These are phyloP conservation scores for Alternaria gansuensis DNA, from an alignment of 2,329 filamentous ascomycete species.

Conservation along the genomic window DNA sequence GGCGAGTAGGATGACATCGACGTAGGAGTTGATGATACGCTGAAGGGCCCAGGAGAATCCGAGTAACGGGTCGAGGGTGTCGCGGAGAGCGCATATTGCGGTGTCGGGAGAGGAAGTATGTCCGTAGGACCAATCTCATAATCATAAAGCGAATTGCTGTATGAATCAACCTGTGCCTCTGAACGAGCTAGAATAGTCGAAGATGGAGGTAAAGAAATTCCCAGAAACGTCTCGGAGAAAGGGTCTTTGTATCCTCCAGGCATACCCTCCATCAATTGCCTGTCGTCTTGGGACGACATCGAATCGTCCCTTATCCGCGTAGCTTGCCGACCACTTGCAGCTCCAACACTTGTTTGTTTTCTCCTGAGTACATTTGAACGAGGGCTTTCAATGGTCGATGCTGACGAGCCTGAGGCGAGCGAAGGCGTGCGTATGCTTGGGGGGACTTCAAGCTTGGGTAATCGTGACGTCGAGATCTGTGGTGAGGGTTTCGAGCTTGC, in stretches of 20 bases:
- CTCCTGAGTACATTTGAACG: slow-evolving; percentile 55
- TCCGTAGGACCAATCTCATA: slow-evolving; percentile 67
- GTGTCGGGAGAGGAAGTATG: slow-evolving; percentile 72
- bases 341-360: slow-evolving; percentile 57
- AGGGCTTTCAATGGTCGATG: slow-evolving; percentile 58
- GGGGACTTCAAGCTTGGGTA: slow-evolving; percentile 50
- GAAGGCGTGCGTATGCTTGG: slow-evolving; percentile 56
- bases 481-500: slow-evolving; percentile 34
- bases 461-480: slow-evolving; percentile 43
- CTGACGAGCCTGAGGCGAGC: slow-evolving; percentile 59
- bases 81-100: slow-evolving; percentile 71
- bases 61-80: slow-evolving; percentile 80
- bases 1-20: slow-evolving; percentile 81
- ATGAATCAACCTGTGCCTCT: slow-evolving; percentile 38
- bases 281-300: slow-evolving; percentile 49
- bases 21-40: slow-evolving; percentile 79
- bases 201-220: slow-evolving; percentile 54
- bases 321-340: slow-evolving; percentile 41
- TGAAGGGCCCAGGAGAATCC: slow-evolving; percentile 76
- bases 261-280: slow-evolving; percentile 35
- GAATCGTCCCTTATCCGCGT: slow-evolving; percentile 44
- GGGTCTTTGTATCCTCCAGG: slow-evolving; percentile 51
- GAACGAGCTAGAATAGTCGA: slow-evolving; percentile 42
- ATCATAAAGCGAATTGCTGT: slow-evolving; percentile 38
- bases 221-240: slow-evolving; percentile 56